Base-by-base conservation (phyloP, 2,329 filamentous ascomycete genomes). In the Capronia americana region DNA sequence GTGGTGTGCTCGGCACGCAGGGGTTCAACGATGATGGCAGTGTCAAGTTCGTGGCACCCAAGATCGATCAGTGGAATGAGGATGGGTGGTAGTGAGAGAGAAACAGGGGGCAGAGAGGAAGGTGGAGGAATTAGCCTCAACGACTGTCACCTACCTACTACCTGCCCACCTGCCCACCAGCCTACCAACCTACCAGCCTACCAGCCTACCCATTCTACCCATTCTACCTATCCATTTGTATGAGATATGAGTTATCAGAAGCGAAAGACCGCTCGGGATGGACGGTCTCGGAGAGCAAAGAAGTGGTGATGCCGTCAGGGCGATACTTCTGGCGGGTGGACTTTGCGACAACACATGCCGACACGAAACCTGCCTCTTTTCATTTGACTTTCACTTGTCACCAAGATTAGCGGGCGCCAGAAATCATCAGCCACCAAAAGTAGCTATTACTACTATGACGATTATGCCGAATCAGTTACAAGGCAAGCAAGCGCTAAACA, bases 1-100 rank as follows among this genome's bases (percentile, higher is more conserved):
- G 75, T 2, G 79, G 79, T 0, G 51, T 81, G 20, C 72, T 81
- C 59, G 75, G 76, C 44, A 72, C 74, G 0, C 68, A 65, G 2
- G 77, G 77, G 2, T 73, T 72, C 56, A 66, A 76, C 48, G 68
- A 70, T 1, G 77, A 79, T 48, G 78, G 78, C 1, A 75, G 73
- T 0, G 63, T 77, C 58, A 77, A 73, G 65, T 79, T 77, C 60
- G 74, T 65, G 11, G 67, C 66, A 24, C 69, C 67, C 2, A 64
- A 63, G 64, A 67, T 71, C 56, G 58, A 69, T 14, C 60, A 71
- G 7, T 71, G 70, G 70, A 67, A 63, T 26, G 24, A 46, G 20
- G 58, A 57, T 48, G 32, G 46, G 23, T 50, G 46, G 41, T 59
- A 32, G n/a, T n/a, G n/a, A 34, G 34, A 23, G 38, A 46, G 12